Evolutionary conservation across 192 early-diverging fungal genomes (phyloP), one percentile per base, ranked within the genome.

Genomic region (Linnemannia schmuckeri): DNA sequence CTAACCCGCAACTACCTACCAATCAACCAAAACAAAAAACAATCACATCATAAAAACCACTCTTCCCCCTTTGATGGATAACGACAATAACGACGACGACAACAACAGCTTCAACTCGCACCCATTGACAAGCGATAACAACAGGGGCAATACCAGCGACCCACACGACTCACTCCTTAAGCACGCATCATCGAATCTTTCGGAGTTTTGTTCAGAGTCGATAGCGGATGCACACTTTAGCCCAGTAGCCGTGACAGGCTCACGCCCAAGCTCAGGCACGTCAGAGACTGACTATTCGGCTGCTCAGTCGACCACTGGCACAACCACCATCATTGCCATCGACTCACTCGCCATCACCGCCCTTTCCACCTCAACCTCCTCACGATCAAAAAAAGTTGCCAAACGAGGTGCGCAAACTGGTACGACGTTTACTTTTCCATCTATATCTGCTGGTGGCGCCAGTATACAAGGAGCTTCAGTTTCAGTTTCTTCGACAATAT

Each of bases 181-280:
- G 33, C 61, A 35, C 13, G 2, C 61, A 66, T 13, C 61, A 66
- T 66, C 55, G 55, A 27, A 27, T 5, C 55, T n/a, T 57, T 27
- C 61, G 30, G 61, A 66, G 61, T 66, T 66, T 66, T 15, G 33
- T 33, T 66, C 61, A 66, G 12, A 27, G n/a, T 66, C 61, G 61
- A 35, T 17, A 66, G 13, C 61, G 61, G 61, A 66, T 66, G 61
- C 61, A 66, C 61, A 66, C 61, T 66, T 66, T 66, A 66, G 61
- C 61, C 61, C 61, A 66, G 27, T 66, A 66, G 27, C 61, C 61
- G 61, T 30, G 61, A 30, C 27, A 66, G 30, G 61, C 61, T 30
- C 61, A 66, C 18, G 49, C 49, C 3, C 27, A 66, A 30, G 61
- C 61, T 30, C 61, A 66, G 30, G 61, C 61, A 66, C 61, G 27